Base-by-base conservation (phyloP, 352 stramenopile genomes). In the Phytopythium vexans region DNA sequence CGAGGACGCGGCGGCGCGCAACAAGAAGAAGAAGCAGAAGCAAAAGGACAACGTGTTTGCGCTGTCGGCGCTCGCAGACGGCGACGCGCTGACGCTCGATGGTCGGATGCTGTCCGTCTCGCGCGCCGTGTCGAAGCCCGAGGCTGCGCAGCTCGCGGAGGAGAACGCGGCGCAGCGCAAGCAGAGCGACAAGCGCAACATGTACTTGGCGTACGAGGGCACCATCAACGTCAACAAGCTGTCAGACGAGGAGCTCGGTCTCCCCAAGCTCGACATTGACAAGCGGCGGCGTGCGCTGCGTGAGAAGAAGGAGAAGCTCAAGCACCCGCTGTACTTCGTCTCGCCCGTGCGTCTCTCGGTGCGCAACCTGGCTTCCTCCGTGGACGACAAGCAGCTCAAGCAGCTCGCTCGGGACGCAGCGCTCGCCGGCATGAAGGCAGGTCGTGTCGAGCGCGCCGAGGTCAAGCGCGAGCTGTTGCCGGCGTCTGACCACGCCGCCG, bases 291-390 rank as follows among this genome's bases (percentile, higher is more conserved):
- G 81, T 31, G 94, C 94, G 3, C 89, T 97, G 57, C 76, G 88
- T 38, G 95, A 99, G 56, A 98, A 98, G 75, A 97, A 96, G 66
- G 85, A 92, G 36, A 99, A 99, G 72, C 79, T 99, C 32, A 94
- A 97, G 62, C 98, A 97, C 57, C 96, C 96, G 6, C 78, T 98
- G 41, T 98, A 98, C 65, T 98, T 98, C 59, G 95, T 99, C 51
- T 98, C 96, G 62, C 95, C 96, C 2, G 67, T 86, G 59, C 87
- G 96, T 54, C 74, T 99, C 6, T 97, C 87, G 51, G 86, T 99
- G 55, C 82, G 95, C 40, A 99, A 99, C 69, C 56, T 99, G 44
- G 89, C 66, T 15, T 65, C 64, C 1, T 58, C 56, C 6, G 72
- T 98, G 10, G 92, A 97, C 53, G 96, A 98, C 71, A 81, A 80